Percentiles rank a stretch among this genome's conserved stretches.
These are phyloP conservation scores for Neurospora sp. DNA, from an alignment of 495 filamentous ascomycete genomes.

Conservation along the genomic window DNA sequence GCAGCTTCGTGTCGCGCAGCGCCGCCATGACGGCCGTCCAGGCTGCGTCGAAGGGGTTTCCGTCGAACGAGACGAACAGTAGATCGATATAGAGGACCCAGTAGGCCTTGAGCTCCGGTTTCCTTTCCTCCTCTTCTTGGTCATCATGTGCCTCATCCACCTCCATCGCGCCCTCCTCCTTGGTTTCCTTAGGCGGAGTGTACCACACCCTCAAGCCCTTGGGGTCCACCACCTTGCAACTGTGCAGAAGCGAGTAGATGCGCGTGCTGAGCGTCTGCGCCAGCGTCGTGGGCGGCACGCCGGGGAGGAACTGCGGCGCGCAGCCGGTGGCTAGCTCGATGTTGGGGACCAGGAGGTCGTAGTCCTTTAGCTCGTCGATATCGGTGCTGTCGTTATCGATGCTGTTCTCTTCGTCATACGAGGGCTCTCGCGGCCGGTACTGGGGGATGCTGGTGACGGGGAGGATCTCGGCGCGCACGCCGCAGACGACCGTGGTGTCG, in stretches of 20 bases:
- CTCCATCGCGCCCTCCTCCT: constrained; percentile 22
- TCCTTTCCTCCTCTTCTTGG: constrained; percentile 26
- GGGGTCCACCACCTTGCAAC: constrained; percentile 48
- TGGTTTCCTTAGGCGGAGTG: constrained; percentile 35
- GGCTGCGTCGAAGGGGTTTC: constrained; percentile 80
- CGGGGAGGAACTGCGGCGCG: constrained; percentile 73
- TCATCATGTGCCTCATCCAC: constrained; percentile 36
- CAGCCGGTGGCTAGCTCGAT: constrained; percentile 84
- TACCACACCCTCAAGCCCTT: constrained; percentile 63
- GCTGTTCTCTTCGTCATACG: constrained; percentile 9
- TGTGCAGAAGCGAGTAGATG: constrained; percentile 63
- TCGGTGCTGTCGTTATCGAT: background rate
- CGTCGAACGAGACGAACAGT: constrained; percentile 81
- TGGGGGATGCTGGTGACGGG: constrained; percentile 57
- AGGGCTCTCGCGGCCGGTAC: constrained; percentile 33
- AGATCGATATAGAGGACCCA: constrained; percentile 93
- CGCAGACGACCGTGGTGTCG: constrained; percentile 86
- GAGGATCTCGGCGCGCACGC: constrained; percentile 79
- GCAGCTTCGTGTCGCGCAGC: constrained; percentile 68
- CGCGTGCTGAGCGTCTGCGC: constrained; percentile 78
- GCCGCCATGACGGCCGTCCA: constrained; percentile 80
- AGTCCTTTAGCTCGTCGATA: constrained; percentile 37
- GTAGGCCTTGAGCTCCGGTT: constrained; percentile 61
- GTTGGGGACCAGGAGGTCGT: constrained; percentile 81
- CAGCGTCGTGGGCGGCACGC: constrained; percentile 64